phyloP scores from a whole-genome alignment of 139 green algal genomes.

The Closterium sp. region DNA sequence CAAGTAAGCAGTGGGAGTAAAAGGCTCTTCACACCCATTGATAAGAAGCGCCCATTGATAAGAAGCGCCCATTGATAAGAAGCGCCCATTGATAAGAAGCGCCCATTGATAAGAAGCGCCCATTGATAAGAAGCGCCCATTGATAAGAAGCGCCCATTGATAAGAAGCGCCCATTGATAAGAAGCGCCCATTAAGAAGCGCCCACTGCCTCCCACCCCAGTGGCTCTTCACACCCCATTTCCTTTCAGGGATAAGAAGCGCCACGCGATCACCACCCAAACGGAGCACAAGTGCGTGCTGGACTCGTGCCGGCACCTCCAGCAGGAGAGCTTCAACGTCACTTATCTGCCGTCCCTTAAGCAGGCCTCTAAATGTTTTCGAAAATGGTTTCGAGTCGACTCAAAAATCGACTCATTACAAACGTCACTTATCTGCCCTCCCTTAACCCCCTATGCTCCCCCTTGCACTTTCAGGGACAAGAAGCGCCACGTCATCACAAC shows the following conservation, averaged over 20 bases:
- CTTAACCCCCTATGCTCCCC: too few relatives aligned
- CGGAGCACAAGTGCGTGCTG: constrained; percentile 98
- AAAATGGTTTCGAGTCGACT: too few relatives aligned
- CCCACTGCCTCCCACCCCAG: too few relatives aligned
- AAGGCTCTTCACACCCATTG: constrained; percentile 1
- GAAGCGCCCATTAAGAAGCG: too few relatives aligned
- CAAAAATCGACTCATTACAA: too few relatives aligned
- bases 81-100: constrained; percentile 87
- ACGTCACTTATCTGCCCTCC: too few relatives aligned
- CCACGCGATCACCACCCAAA: constrained; percentile 96
- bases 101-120: constrained; percentile 84
- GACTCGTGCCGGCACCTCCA: constrained; percentile 89
- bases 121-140: constrained; percentile 79
- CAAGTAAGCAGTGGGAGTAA: too few relatives aligned
- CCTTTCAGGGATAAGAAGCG: constrained; percentile 78
- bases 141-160: constrained; percentile 85
- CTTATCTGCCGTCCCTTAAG: constrained; percentile 81
- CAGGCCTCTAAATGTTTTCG: too few relatives aligned
- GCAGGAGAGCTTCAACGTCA: constrained; percentile 75
- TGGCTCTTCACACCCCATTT: not conserved
- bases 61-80: constrained; percentile 88
- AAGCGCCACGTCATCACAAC: constrained; percentile 96
- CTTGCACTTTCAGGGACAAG: constrained; percentile 73
- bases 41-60: constrained; percentile 86
- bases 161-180: constrained; percentile 86